These are phyloP conservation scores for Populus pruinosa DNA, from an alignment of 345 rosid genomes.

Conservation along the genomic window DNA sequence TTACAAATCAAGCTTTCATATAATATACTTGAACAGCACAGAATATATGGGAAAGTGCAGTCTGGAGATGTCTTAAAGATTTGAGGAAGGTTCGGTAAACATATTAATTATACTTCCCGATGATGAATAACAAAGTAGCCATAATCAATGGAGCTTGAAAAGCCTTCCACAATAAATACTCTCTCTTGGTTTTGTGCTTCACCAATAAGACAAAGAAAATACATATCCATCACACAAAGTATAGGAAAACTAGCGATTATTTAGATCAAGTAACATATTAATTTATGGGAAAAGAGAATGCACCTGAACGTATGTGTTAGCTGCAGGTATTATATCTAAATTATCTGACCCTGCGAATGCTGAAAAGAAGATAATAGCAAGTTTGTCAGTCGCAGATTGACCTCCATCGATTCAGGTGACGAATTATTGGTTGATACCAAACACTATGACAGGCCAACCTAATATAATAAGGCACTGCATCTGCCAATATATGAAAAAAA, in stretches of 20 bases:
- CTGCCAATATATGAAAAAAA: slow-evolving; percentile 1
- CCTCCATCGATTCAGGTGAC: neutral
- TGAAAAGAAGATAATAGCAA: neutral
- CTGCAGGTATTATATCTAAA: slow-evolving; percentile 19
- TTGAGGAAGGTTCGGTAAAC: too few relatives aligned
- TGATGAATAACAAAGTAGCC: neutral
- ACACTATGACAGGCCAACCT: neutral
- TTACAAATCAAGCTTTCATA: neutral
- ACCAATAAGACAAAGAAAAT: neutral
- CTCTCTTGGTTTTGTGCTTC: neutral
- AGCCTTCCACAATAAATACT: neutral
- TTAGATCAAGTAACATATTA: neutral
- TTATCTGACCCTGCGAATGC: slow-evolving; percentile 21
- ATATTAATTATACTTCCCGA: neutral
- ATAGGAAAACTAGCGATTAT: neutral
- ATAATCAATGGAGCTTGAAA: neutral
- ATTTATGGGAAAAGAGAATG: neutral
- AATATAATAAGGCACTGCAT: neutral
- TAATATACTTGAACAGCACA: neutral
- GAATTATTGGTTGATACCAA: neutral
- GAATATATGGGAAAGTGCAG: neutral
- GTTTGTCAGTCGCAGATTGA: neutral
- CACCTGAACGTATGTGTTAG: slow-evolving; percentile 33
- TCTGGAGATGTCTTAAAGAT: too few relatives aligned
- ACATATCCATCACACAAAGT: neutral